These are phyloP conservation scores for Chrysanthemum seticuspe DNA, from an alignment of 129 eudicot species.

Conservation along the genomic window DNA sequence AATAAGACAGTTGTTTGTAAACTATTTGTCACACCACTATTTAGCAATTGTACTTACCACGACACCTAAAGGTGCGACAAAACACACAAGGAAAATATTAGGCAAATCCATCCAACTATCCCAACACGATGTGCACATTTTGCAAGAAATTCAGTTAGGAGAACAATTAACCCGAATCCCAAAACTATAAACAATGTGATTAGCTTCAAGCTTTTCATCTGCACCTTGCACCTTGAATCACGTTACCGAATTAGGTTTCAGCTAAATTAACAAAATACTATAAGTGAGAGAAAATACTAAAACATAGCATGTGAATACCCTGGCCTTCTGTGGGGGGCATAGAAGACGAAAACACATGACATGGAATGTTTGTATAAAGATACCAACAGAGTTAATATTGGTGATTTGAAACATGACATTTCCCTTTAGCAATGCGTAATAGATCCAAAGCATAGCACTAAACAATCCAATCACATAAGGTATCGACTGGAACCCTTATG, in stretches of 20 bases:
- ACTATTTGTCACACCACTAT: too few relatives aligned
- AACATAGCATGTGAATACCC: constrained; percentile 31
- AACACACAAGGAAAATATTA: constrained; percentile 66
- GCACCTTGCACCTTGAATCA: constrained; percentile 34
- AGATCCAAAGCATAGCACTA: constrained; percentile 86
- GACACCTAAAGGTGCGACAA: constrained; percentile 81
- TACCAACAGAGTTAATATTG: constrained; percentile 81
- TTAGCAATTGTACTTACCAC: constrained; percentile 50
- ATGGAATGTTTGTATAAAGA: constrained; percentile 58
- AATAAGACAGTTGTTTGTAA: background rate
- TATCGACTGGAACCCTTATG: constrained; percentile 73
- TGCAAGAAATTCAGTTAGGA: constrained; percentile 50
- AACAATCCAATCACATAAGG: constrained; percentile 79
- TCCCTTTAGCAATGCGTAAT: constrained; percentile 69
- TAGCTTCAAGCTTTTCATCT: constrained; percentile 59
- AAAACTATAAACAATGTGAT: constrained; percentile 40
- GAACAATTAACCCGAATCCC: constrained; percentile 67
- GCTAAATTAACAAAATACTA: background rate
- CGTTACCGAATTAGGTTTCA: background rate
- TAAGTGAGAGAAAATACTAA: background rate
- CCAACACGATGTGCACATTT: constrained; percentile 40
- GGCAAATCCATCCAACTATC: constrained; percentile 92
- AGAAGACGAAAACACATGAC: constrained; percentile 52
- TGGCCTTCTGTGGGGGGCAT: constrained; percentile 59
- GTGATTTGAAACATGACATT: constrained; percentile 63